phyloP scores from a whole-genome alignment of 176 grass and related monocot species.

The sorghum (Sorghum bicolor) region DNA sequence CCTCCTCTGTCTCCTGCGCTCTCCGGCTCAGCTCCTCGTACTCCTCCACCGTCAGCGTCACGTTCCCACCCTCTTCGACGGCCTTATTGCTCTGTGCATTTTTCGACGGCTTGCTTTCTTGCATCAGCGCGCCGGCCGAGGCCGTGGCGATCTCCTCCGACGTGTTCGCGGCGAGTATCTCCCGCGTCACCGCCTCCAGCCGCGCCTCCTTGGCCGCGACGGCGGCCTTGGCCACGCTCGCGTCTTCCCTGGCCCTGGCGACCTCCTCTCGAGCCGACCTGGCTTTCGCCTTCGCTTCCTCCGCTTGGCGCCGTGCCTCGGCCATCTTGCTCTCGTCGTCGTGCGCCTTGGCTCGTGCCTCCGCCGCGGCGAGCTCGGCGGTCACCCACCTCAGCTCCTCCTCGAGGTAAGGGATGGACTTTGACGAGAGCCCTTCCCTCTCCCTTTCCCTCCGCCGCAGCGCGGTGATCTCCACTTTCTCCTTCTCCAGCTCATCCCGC shows the following conservation, averaged over 20 bases:
- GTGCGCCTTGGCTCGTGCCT: constrained; percentile 19
- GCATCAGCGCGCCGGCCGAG: constrained; percentile 36
- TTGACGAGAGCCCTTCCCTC: constrained; percentile 19
- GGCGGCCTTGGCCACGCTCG: constrained; percentile 30
- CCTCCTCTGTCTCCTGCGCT: constrained; percentile 55
- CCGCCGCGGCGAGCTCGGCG: constrained; percentile 28
- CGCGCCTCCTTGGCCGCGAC: constrained; percentile 37
- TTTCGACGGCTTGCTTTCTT: not conserved
- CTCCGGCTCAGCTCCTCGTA: constrained; percentile 61
- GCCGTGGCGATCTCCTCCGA: constrained; percentile 44
- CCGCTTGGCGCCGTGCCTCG: constrained; percentile 42
- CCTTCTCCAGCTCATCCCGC: constrained; percentile 40
- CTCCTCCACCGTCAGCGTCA: constrained; percentile 48
- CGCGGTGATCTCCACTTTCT: constrained; percentile 43
- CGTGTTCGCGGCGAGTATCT: constrained; percentile 51
- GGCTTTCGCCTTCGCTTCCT: constrained; percentile 42
- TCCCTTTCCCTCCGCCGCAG: constrained; percentile 34
- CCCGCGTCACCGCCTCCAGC: constrained; percentile 46
- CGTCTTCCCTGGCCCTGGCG: constrained; percentile 42
- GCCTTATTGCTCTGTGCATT: not conserved
- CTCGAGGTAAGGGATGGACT: constrained; percentile 45
- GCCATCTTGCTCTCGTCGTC: not conserved
- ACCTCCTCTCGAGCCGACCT: constrained; percentile 45
- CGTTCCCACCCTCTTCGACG: not conserved
- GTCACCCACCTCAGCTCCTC: constrained; percentile 44